phyloP scores from a whole-genome alignment of 1,284 basidiomycete genomes.

The Ceratorhiza oryzae-sativae region DNA sequence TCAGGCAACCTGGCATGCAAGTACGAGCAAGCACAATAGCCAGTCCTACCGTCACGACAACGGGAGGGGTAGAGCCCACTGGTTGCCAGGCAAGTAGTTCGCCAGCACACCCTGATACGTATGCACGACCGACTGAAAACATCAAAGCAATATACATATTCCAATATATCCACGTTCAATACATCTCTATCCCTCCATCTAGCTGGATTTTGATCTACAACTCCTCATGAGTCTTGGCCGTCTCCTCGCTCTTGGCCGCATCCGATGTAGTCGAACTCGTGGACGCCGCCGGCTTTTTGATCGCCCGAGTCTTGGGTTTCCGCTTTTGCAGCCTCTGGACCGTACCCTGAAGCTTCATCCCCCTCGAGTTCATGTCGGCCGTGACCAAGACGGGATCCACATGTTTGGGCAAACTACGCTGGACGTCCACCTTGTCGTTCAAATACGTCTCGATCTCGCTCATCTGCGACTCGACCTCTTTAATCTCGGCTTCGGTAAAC shows the following conservation, averaged over 20 bases:
- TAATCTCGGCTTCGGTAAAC: slow-evolving; percentile 84
- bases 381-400: slow-evolving; percentile 84
- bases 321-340: slow-evolving; percentile 71
- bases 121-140: too few relatives aligned
- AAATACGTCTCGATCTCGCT: slow-evolving; percentile 84
- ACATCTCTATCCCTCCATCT: neutral
- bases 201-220: slow-evolving; percentile 18
- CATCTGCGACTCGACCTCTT: slow-evolving; percentile 73
- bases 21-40: too few relatives aligned
- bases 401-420: slow-evolving; percentile 72
- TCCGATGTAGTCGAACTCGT: neutral
- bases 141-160: neutral
- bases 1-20: too few relatives aligned
- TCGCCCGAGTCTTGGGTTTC: slow-evolving; percentile 58
- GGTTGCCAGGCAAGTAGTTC: too few relatives aligned
- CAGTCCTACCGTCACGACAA: too few relatives aligned
- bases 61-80: too few relatives aligned
- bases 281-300: slow-evolving; percentile 8
- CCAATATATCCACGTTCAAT: slow-evolving; percentile 15
- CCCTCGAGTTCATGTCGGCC: slow-evolving; percentile 80
- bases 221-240: slow-evolving; percentile 35
- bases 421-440: slow-evolving; percentile 77
- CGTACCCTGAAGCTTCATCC: slow-evolving; percentile 78
- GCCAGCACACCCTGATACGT: too few relatives aligned
- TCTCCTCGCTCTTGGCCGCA: slow-evolving; percentile 11